Evolutionary conservation across 352 stramenopile species (phyloP), one percentile per base, ranked within the genome.

Genomic region (Phytophthora citricola): DNA sequence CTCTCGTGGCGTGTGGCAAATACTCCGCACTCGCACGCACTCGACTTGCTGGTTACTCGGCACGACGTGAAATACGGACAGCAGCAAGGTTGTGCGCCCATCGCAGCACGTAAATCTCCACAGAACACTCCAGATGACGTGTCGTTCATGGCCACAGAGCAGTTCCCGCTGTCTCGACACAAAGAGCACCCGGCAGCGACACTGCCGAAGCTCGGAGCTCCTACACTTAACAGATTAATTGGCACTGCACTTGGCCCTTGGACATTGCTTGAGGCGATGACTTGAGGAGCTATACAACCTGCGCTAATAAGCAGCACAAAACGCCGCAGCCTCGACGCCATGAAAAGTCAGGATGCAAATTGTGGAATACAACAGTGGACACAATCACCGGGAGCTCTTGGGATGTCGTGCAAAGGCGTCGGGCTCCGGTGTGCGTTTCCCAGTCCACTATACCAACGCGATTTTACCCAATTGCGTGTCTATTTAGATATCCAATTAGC

Each of bases 21-120:
- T 9, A 50, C 79, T 34, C 77, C 71, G 46, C 85, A 93, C 24
- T 90, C 70, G 52, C 85, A 93, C 4, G 43, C 46, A 41, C 74
- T 54, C 2, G 76, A 82, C 58, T 67, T 78, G 34, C 76, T 83
- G 26, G 78, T 90, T 31, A 80, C 81, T 64, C 78, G 78, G 43
- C 85, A 93, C 52, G 89, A 79, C 47, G 83, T 90, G 46, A 73
- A 83, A 67, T 80, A 91, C 57, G 73, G 45, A 61, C 82, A 93
- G 70, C 85, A 93, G 63, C 85, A 93, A 49, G 85, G 75, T 24
- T 73, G 66, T 1, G 32, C 53, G 20, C 41, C 59, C 22, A 74
- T 58, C 24, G 75, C 71, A 60, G 62, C 53, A 31, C 78, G 64
- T 31, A 93, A 66, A 31, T 91, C 81, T 39, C 85, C 85, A 36